Conservation (phyloP, 2,329 filamentous ascomycete species). For the Achaetomium macrosporum region DNA sequence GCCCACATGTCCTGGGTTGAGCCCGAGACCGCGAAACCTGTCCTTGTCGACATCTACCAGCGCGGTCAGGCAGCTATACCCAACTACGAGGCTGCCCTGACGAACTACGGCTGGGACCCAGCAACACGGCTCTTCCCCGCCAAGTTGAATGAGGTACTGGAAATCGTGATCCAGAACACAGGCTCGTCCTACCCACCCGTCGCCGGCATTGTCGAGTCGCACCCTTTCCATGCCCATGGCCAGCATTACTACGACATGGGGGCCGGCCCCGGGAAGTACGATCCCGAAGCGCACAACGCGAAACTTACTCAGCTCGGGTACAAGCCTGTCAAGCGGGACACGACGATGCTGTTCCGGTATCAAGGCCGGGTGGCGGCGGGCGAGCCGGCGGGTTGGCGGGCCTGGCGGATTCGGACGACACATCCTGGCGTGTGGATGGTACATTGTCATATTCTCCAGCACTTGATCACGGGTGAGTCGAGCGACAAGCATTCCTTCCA, state of each 20-base stretch:
- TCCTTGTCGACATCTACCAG: conserved; percentile 48
- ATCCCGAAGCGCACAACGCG: conserved; percentile 44
- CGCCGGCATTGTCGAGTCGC: conserved; percentile 38
- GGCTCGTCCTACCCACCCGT: conserved; percentile 36
- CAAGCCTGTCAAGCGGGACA: conserved; percentile 37
- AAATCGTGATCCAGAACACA: conserved; percentile 39
- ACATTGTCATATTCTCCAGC: conserved; percentile 54
- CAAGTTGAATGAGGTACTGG: conserved; percentile 49
- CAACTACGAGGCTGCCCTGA: conserved; percentile 44
- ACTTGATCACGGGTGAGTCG: conserved; percentile 51
- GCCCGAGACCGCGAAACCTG: conserved; percentile 31
- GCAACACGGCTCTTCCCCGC: conserved; percentile 45
- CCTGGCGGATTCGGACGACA: conserved; percentile 47
- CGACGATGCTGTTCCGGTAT: conserved; percentile 53
- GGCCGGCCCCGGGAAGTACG: conserved; percentile 47
- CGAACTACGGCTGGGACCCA: conserved; percentile 50
- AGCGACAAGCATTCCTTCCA: no score
- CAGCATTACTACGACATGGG: conserved; percentile 50
- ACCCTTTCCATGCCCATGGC: conserved; percentile 52
- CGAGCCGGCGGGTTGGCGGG: conserved; percentile 50
- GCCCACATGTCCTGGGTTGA: conserved; percentile 44
- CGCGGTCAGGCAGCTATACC: conserved; percentile 42
- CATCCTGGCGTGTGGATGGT: conserved; percentile 57
- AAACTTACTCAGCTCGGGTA: conserved; percentile 30
- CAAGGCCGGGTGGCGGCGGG: conserved; percentile 33